These are phyloP conservation scores for Karstenula rhodostoma DNA, from an alignment of 2,329 filamentous ascomycete species.

Conservation along the genomic window DNA sequence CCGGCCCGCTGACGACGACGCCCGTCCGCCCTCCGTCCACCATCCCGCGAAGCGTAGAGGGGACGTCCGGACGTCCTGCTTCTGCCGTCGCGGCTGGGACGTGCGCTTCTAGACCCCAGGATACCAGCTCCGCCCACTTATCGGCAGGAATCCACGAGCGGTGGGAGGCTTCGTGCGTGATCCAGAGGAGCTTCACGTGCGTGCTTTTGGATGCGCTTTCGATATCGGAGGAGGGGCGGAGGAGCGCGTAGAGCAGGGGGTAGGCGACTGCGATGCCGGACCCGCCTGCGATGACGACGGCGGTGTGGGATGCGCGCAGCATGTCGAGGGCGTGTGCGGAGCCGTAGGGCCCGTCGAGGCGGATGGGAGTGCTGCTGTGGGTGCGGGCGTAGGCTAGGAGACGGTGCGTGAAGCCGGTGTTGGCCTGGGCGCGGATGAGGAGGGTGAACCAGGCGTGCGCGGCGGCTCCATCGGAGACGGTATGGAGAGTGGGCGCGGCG, in stretches of 20 bases:
- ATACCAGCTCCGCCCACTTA: slow-evolving; percentile 59
- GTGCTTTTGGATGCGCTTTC: slow-evolving; percentile 20
- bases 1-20: slow-evolving; percentile 69
- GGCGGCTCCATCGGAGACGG: slow-evolving; percentile 20
- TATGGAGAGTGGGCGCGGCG: slow-evolving; percentile 59
- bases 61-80: slow-evolving; percentile 63
- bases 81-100: slow-evolving; percentile 64
- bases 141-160: slow-evolving; percentile 62
- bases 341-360: slow-evolving; percentile 72
- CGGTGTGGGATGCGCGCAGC: slow-evolving; percentile 59
- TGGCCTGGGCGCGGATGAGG: slow-evolving; percentile 65
- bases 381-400: slow-evolving; percentile 61
- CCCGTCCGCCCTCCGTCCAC: slow-evolving; percentile 50
- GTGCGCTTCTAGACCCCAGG: slow-evolving; percentile 61
- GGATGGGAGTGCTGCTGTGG: slow-evolving; percentile 56
- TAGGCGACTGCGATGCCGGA: slow-evolving; percentile 72
- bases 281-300: slow-evolving; percentile 68
- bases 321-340: slow-evolving; percentile 64
- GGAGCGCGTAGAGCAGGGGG: slow-evolving; percentile 65
- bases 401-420: slow-evolving; percentile 63
- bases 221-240: slow-evolving; percentile 34
- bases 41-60: slow-evolving; percentile 53
- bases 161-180: slow-evolving; percentile 64
- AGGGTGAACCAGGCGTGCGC: slow-evolving; percentile 63
- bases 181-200: slow-evolving; percentile 65